Conservation (phyloP, 1,284 basidiomycete species). For the Schizophyllum amplum region DNA sequence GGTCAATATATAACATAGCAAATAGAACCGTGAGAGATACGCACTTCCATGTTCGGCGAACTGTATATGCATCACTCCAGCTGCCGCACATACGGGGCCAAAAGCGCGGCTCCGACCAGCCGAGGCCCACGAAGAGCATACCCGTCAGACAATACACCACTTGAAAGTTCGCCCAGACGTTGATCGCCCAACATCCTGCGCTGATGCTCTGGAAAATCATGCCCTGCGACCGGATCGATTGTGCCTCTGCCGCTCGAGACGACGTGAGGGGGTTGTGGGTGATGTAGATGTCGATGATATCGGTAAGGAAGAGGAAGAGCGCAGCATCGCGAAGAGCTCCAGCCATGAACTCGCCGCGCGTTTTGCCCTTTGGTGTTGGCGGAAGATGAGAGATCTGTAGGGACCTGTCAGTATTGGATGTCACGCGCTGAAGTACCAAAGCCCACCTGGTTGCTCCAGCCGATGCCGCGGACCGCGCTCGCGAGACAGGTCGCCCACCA, state of each 20-base stretch:
- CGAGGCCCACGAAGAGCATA: constrained; percentile 1
- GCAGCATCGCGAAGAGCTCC: neutral
- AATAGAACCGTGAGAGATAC: too few species aligned
- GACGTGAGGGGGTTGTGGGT: too few species aligned
- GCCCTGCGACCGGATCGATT: too few species aligned
- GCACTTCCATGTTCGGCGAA: constrained; percentile 1
- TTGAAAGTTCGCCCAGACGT: too few species aligned
- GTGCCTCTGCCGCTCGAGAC: too few species aligned
- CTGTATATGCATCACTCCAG: constrained; percentile 2
- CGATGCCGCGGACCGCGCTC: constrained; percentile 4
- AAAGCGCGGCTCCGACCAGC: neutral
- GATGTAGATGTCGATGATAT: neutral
- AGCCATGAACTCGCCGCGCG: neutral
- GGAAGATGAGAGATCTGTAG: neutral
- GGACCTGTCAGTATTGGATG: neutral
- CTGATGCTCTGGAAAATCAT: too few species aligned
- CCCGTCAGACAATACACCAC: neutral
- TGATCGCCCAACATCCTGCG: too few species aligned
- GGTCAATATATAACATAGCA: too few species aligned
- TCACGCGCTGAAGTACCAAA: neutral
- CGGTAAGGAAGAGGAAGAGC: neutral
- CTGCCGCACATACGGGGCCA: neutral
- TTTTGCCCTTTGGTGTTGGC: neutral
- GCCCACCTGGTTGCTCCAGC: constrained; percentile 6
- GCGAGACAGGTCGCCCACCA: constrained; percentile 4